Evolutionary conservation across 2,329 filamentous ascomycete species (phyloP), one percentile per base, ranked within the genome.

Genomic region (Pseudogymnoascus sp.): DNA sequence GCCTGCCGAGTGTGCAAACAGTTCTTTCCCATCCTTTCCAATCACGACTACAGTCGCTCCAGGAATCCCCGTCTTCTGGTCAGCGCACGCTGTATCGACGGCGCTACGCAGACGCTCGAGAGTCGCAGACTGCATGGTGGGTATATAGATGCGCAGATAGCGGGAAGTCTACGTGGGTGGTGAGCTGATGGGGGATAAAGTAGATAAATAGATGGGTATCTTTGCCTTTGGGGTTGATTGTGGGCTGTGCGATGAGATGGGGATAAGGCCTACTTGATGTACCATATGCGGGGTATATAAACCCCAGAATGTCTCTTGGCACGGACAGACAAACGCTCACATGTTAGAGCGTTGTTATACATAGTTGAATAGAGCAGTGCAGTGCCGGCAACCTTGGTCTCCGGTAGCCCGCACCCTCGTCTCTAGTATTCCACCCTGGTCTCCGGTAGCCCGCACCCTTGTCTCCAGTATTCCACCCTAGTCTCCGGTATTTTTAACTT

Each of bases 1-100:
- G 0, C 83, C 83, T 0, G 79, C 73, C 0, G 81, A 74, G 68
- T 85, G 76, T 2, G 76, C 75, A 67, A 83, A 80, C 0, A 81
- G 71, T 7, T 81, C 79, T 2, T 77, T 72, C 19, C 81, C 82
- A 66, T 77, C 70, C 62, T 77, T 80, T 66, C 74, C 78, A n/a
- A 84, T 74, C 2, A 82, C 75, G 1, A 80, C 75, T 4, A 81
- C 76, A 0, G 78, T 75, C 0, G 75, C 71, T 0, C 81, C 81
- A 0, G 80, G 80, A 41, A 84, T 76, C 34, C 75, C 76, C 1
- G 72, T 71, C 6, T 73, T 69, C 6, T 69, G 73, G 65, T 81
- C 74, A 13, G 75, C 73, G 34, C 71, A 74, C 8, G 77, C 76
- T 25, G 70, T 66, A 14, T 79, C 77, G 10, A 79, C 72, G 7